A percentile compares a stretch with the other conserved stretches of the same genome.
phyloP scores from a whole-genome alignment of 2,329 filamentous ascomycete species.

The Cladosporium sp. region DNA sequence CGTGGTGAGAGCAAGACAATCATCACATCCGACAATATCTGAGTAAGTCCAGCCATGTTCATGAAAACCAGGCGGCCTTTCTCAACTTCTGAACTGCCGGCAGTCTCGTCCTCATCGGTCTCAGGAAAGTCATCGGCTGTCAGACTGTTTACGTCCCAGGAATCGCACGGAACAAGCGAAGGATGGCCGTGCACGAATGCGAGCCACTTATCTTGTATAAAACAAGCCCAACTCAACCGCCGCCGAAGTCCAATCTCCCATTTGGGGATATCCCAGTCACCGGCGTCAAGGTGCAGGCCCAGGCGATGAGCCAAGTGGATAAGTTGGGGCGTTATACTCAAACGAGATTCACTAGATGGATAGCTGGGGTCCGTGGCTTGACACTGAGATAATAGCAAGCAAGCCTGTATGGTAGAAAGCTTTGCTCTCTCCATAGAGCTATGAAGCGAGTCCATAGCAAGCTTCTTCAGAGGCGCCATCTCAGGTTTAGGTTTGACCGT shows the following conservation, averaged over 20 bases:
- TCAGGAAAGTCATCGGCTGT: slow-evolving; percentile 35
- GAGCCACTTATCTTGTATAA: slow-evolving; percentile 35
- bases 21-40: slow-evolving; percentile 29
- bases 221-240: slow-evolving; percentile 33
- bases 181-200: slow-evolving; percentile 33
- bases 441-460: slow-evolving; percentile 40
- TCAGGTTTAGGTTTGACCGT: slow-evolving; percentile 47
- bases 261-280: slow-evolving; percentile 31
- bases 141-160: slow-evolving; percentile 31
- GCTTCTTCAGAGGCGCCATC: slow-evolving; percentile 33
- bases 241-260: slow-evolving; percentile 35
- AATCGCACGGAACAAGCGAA: slow-evolving; percentile 26
- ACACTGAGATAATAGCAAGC: slow-evolving; percentile 38
- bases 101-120: slow-evolving; percentile 30
- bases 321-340: slow-evolving; percentile 38
- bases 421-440: slow-evolving; percentile 42
- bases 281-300: slow-evolving; percentile 38
- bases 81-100: slow-evolving; percentile 33
- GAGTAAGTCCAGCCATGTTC: slow-evolving; percentile 31
- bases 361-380: slow-evolving; percentile 36
- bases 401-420: slow-evolving; percentile 43
- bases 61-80: slow-evolving; percentile 32
- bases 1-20: slow-evolving; percentile 26
- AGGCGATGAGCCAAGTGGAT: slow-evolving; percentile 42
- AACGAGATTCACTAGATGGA: slow-evolving; percentile 23